Percentiles rank a stretch among this genome's conserved stretches.
phyloP scores from a whole-genome alignment of 2,329 filamentous ascomycete species.

The Ramularia collo-cygni region DNA sequence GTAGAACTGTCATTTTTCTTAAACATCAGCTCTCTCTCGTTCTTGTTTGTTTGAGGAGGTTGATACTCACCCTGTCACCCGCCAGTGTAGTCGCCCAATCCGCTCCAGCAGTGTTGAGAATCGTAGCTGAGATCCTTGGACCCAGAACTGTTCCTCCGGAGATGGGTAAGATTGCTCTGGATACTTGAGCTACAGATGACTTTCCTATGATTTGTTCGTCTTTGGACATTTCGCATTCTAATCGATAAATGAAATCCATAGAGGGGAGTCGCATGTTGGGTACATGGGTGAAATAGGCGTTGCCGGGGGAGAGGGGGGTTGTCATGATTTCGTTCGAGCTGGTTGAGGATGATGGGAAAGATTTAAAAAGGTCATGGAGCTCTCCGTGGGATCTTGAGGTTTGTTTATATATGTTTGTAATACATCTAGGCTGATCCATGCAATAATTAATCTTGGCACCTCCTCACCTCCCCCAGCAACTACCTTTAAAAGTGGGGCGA shows the following conservation, averaged over 20 bases:
- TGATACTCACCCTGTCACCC: conserved; percentile 12
- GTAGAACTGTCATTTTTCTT: conserved; percentile 14
- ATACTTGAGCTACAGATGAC: conserved; percentile 10
- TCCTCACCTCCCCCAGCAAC: too few relatives aligned
- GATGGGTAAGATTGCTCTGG: conserved; percentile 19
- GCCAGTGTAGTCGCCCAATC: conserved; percentile 16
- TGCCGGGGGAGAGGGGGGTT: too few relatives aligned
- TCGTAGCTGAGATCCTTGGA: conserved; percentile 15
- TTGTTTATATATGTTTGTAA: too few relatives aligned
- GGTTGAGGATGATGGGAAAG: too few relatives aligned
- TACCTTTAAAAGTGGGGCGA: too few relatives aligned
- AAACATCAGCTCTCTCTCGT: neutral
- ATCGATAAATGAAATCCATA: conserved; percentile 20
- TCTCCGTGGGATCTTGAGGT: too few relatives aligned
- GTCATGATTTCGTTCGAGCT: too few relatives aligned
- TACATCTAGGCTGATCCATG: too few relatives aligned
- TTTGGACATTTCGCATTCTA: conserved; percentile 17
- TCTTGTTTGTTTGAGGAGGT: too few relatives aligned
- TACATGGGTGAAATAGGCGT: too few relatives aligned
- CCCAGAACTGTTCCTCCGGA: conserved; percentile 16
- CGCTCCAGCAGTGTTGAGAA: conserved; percentile 18
- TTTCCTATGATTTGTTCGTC: conserved; percentile 17
- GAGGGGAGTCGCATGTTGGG: conserved; percentile 16
- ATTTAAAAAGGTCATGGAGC: too few relatives aligned
- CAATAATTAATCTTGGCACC: too few relatives aligned